Conservation (phyloP, 2,329 filamentous ascomycete species). For the Neurospora sp. region DNA sequence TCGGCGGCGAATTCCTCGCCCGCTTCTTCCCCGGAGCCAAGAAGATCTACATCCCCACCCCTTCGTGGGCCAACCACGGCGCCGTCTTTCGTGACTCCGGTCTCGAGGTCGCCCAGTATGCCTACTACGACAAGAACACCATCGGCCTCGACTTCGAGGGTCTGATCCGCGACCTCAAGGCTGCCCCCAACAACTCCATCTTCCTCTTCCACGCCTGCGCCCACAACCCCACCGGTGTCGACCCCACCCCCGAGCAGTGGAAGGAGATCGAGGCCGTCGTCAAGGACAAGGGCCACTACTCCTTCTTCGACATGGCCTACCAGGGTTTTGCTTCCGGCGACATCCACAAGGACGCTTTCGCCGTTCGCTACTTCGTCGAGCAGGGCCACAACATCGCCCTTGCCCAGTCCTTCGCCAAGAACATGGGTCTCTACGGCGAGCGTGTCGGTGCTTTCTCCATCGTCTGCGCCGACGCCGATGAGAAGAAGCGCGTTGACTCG, state of each 20-base stretch:
- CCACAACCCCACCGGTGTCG: conserved; percentile 95
- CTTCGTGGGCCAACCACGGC: conserved; percentile 97
- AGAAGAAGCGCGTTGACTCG: conserved; percentile 92
- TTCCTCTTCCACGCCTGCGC: conserved; percentile 95
- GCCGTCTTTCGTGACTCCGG: conserved; percentile 93
- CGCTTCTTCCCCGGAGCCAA: conserved; percentile 87
- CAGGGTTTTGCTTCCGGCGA: conserved; percentile 94
- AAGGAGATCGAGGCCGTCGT: conserved; percentile 77
- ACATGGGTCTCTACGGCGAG: conserved; percentile 99
- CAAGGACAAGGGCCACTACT: conserved; percentile 79
- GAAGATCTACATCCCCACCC: conserved; percentile 92
- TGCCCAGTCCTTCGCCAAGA: conserved; percentile 95
- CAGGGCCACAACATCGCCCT: conserved; percentile 83
- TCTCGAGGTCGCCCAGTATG: conserved; percentile 86
- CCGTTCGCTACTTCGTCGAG: conserved; percentile 85
- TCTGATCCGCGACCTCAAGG: conserved; percentile 82
- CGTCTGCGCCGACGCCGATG: conserved; percentile 72
- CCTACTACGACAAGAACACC: conserved; percentile 98
- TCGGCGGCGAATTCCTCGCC: conserved; percentile 86
- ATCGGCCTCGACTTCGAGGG: conserved; percentile 97
- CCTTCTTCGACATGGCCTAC: conserved; percentile 99
- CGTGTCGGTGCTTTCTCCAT: conserved; percentile 95
- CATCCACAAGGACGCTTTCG: conserved; percentile 87
- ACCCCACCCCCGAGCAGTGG: conserved; percentile 90
- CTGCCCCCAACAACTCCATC: conserved; percentile 74